Evolutionary conservation across 1,284 basidiomycete species (phyloP).

Genomic region (Rhodotorula sp.): DNA sequence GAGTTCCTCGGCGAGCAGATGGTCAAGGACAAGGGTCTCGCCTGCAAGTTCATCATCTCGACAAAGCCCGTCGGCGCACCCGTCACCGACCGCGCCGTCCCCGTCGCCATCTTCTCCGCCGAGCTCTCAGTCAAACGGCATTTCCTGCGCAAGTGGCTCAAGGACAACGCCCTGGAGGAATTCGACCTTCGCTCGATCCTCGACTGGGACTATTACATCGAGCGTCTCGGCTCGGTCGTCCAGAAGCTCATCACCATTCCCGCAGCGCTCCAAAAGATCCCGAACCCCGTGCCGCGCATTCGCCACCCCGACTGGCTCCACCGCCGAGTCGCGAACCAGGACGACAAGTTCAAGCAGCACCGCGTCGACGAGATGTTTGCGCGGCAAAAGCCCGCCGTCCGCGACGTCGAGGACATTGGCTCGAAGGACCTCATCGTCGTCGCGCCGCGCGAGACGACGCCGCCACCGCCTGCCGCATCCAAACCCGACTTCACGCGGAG

Average conservation of each 20-base stretch:
- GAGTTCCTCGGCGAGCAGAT: constrained; percentile 98
- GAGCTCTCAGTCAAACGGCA: constrained; percentile 85
- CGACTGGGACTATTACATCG: constrained; percentile 99
- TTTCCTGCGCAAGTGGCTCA: constrained; percentile 94
- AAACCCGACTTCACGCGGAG: constrained; percentile 51
- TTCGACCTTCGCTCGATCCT: constrained; percentile 94
- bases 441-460: constrained; percentile 54
- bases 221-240: constrained; percentile 94
- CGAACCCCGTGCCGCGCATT: constrained; percentile 94
- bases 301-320: constrained; percentile 97
- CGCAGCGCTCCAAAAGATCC: constrained; percentile 94
- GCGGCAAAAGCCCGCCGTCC: constrained; percentile 48
- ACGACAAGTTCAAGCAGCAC: constrained; percentile 98
- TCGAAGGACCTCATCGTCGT: constrained; percentile 47
- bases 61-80: constrained; percentile 89
- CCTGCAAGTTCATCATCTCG: constrained; percentile 99
- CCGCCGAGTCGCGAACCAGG: constrained; percentile 78
- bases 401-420: constrained; percentile 60
- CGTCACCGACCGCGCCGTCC: constrained; percentile 94
- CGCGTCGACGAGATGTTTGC: constrained; percentile 95
- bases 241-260: constrained; percentile 99
- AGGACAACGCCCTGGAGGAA: constrained; percentile 80
- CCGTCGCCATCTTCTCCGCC: constrained; percentile 97
- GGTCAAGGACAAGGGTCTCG: constrained; percentile 98
- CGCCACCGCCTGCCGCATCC: constrained; percentile 43